phyloP scores from a whole-genome alignment of 164 flowering plant genomes.

The Vitis labrusca region DNA sequence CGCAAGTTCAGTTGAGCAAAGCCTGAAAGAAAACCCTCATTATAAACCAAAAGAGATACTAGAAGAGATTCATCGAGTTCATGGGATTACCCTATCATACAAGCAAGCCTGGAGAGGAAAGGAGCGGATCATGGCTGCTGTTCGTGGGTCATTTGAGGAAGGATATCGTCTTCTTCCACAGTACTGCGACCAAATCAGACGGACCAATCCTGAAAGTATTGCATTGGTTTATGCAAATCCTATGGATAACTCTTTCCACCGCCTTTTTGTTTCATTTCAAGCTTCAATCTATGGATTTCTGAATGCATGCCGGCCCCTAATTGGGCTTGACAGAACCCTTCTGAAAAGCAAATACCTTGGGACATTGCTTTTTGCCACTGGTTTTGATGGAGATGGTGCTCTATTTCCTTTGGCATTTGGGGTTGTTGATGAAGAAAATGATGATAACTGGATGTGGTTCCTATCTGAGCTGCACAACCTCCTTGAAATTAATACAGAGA shows the following conservation, averaged over 20 bases:
- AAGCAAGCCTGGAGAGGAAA: conserved; percentile 54
- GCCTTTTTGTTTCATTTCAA: conserved; percentile 46
- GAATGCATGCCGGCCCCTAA: conserved; percentile 57
- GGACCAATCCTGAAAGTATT: conserved; percentile 59
- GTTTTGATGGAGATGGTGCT: conserved; percentile 40
- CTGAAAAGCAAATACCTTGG: conserved; percentile 28
- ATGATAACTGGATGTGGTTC: conserved; percentile 42
- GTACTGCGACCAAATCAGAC: conserved; percentile 46
- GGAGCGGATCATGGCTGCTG: conserved; percentile 43
- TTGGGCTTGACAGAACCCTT: conserved; percentile 42
- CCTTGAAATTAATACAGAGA: conserved; percentile 22
- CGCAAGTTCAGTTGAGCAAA: conserved; percentile 45
- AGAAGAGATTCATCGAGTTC: conserved; percentile 39
- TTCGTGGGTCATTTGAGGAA: conserved; percentile 50
- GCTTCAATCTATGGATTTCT: conserved; percentile 46
- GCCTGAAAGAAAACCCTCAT: conserved; percentile 44
- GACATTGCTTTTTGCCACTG: conserved; percentile 32
- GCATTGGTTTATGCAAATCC: conserved; percentile 30
- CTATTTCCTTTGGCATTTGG: conserved; percentile 42
- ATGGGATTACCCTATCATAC: conserved; percentile 47
- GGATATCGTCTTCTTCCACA: conserved; percentile 51
- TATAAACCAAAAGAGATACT: conserved; percentile 51
- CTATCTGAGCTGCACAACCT: conserved; percentile 12
- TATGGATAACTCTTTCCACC: conserved; percentile 43
- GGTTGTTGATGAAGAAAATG: conserved; percentile 31